Base-by-base conservation (phyloP, 2,329 filamentous ascomycete genomes). In the Teratosphaeria nubilosa region DNA sequence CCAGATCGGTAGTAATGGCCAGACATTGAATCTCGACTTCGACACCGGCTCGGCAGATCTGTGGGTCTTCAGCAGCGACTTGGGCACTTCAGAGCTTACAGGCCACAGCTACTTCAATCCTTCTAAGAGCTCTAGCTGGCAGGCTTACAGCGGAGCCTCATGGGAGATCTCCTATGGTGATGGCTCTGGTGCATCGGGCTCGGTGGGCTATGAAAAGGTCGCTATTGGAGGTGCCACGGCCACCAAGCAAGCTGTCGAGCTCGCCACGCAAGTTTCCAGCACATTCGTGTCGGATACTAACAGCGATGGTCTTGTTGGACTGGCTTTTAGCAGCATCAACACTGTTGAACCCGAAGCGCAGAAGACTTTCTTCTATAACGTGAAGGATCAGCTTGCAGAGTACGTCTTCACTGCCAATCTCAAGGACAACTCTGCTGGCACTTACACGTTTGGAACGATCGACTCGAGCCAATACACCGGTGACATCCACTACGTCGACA, bases 1-100 rank as follows among this genome's bases (percentile, higher is more conserved):
- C 56, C 79, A 70, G n/a, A 81, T 90, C 62, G 87, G 87, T 60
- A 85, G 84, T 5, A 13, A 34, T 34, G 25, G 14, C 14, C 86
- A 90, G 73, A 80, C 78, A 4, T 66, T 90, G 58, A 82, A 84
- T 67, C 74, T 90, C 69, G 83, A 88, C 70, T 88, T 90, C 68
- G 87, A 90, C 72, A 86, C 85, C n/a, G 87, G 87, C 58, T 89
- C 86, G 1, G 82, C 86, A 13, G 87, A 90, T 71, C 78, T 88
- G 75, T 90, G 86, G 86, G 81, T 87, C 24, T 87, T 90, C 75
- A 87, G 81, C 74, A 83, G 81, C 16, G 69, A 78, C 57, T 79
- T 89, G 41, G 68, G 79, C 1, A 56, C 73, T 0, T 59, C 68
- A 5, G 62, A 75, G 52, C 77, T 76, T 41, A 66, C 69, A 30